Evolutionary conservation across 306 rosid species (phyloP).

Genomic region (Quercus rubra): DNA sequence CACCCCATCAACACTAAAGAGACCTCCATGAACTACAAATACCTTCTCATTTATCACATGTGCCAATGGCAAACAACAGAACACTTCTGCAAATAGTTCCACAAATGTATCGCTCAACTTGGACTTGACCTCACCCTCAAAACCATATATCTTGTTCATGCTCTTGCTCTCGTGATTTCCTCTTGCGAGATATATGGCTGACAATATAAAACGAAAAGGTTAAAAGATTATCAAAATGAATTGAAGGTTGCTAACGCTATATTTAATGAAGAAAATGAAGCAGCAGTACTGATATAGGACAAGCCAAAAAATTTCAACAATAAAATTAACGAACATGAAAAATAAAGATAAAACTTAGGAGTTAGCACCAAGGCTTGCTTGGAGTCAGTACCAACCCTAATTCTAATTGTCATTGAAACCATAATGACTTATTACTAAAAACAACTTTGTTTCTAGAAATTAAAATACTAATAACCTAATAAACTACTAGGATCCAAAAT

Average conservation of each 20-base stretch:
- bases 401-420: no score
- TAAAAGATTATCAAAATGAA: not conserved
- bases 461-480: no score
- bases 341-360: no score
- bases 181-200: slow-evolving; percentile 93
- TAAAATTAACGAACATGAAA: no score
- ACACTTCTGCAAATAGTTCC: slow-evolving; percentile 95
- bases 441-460: no score
- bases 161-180: slow-evolving; percentile 99
- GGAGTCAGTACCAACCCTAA: no score
- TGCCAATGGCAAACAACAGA: slow-evolving; percentile 90
- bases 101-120: slow-evolving; percentile 86
- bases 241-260: not conserved
- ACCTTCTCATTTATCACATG: slow-evolving; percentile 84
- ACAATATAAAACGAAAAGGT: slow-evolving; percentile 24
- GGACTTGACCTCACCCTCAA: slow-evolving; percentile 96
- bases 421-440: no score
- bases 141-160: slow-evolving; percentile 99
- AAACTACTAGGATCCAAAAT: no score
- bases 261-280: not conserved
- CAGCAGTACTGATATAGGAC: not conserved
- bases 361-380: no score
- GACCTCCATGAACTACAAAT: slow-evolving; percentile 97
- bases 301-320: no score
- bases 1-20: slow-evolving; percentile 96